Evolutionary conservation across 2,329 filamentous ascomycete species (phyloP).

Genomic region (Clonostachys rosea): DNA sequence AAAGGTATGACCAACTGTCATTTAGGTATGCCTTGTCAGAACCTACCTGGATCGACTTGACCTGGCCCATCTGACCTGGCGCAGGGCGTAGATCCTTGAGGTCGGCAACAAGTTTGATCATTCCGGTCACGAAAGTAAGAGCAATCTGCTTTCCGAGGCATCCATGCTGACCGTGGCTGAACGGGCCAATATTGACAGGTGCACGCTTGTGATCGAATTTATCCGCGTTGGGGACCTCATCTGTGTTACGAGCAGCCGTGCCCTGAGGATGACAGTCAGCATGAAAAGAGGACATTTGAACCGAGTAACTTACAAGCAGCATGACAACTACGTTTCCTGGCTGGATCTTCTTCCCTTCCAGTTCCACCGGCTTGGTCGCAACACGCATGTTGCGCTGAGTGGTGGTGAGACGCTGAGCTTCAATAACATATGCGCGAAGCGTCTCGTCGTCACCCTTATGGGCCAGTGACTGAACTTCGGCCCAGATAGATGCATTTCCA

Average conservation of each 20-base stretch:
- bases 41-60: conserved; percentile 35
- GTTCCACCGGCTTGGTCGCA: conserved; percentile 19
- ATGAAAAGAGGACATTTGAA: too few relatives aligned
- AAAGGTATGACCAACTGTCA: conserved; percentile 41
- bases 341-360: conserved; percentile 30
- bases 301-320: conserved; percentile 24
- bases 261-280: conserved; percentile 19
- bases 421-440: conserved; percentile 29
- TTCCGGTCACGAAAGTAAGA: conserved; percentile 29
- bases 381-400: conserved; percentile 30
- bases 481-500: conserved; percentile 33
- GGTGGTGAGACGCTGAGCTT: conserved; percentile 33
- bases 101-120: conserved; percentile 34
- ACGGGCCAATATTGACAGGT: conserved; percentile 30
- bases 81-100: conserved; percentile 39
- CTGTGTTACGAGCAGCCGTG: conserved; percentile 27
- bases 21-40: conserved; percentile 36
- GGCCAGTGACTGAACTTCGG: conserved; percentile 32
- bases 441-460: conserved; percentile 23
- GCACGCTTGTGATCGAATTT: conserved; percentile 37
- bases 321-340: conserved; percentile 32
- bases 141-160: conserved; percentile 36
- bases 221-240: conserved; percentile 25
- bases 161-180: conserved; percentile 39
- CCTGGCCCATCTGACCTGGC: conserved; percentile 35